A percentile compares a stretch with the other conserved stretches of the same genome.
Conservation (phyloP, 768 basidiomycete genomes). For the Hygrocybe coccinea region DNA sequence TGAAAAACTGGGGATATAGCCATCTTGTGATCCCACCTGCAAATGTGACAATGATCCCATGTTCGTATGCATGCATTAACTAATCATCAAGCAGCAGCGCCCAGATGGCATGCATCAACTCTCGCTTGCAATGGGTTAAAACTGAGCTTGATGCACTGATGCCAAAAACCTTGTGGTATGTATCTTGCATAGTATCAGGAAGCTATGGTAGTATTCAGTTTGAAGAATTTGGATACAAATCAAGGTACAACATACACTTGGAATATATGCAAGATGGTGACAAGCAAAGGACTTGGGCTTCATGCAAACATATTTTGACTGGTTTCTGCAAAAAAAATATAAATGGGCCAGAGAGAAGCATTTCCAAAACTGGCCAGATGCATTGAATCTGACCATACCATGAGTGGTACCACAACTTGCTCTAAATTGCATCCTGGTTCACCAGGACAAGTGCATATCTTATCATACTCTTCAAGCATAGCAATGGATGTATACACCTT, state of each 20-base stretch:
- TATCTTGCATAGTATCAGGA: constrained; percentile 11
- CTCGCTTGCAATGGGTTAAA: constrained; percentile 21
- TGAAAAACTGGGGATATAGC: constrained; percentile 26
- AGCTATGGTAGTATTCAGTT: constrained; percentile 5
- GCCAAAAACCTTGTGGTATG: constrained; percentile 1
- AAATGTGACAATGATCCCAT: constrained; percentile 22
- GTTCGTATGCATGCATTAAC: constrained; percentile 22
- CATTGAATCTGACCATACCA: constrained; percentile 29
- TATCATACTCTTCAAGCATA: constrained; percentile 8
- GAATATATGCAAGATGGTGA: constrained; percentile 33
- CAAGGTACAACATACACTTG: constrained; percentile 7
- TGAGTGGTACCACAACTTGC: constrained; percentile 14
- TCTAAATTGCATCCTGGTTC: constrained; percentile 16
- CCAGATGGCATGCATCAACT: constrained; percentile 28
- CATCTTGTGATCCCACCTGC: constrained; percentile 18
- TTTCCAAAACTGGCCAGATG: constrained; percentile 26
- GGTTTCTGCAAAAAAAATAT: constrained; percentile 30
- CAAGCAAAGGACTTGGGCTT: constrained; percentile 18
- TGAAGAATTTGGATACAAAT: neutral
- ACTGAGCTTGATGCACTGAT: neutral
- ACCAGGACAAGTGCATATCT: constrained; percentile 1
- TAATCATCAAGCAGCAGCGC: constrained; percentile 18
- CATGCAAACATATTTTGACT: constrained; percentile 31
- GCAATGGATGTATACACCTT: constrained; percentile 18
- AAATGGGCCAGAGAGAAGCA: constrained; percentile 32